A percentile compares a stretch with the other conserved stretches of the same genome.
Evolutionary conservation across 2,329 filamentous ascomycete genomes (phyloP).

Genomic region (Colletotrichum lindemuthianum): DNA sequence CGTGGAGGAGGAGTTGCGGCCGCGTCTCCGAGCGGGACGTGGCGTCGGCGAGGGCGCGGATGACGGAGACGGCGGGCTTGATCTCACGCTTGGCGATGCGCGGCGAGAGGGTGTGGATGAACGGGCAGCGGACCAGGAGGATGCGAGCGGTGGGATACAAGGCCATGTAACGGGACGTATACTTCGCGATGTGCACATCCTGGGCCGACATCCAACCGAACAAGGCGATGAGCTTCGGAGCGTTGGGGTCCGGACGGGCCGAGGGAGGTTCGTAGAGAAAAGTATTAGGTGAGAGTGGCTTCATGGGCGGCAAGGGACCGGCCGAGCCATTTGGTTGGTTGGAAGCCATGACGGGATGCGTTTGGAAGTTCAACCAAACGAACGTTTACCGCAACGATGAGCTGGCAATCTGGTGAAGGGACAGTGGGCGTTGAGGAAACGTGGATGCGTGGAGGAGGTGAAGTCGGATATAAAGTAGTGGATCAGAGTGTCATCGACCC

Average conservation of each 20-base stretch:
- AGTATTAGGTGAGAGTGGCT: conserved; percentile 49
- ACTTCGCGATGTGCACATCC: conserved; percentile 63
- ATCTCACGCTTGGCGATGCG: conserved; percentile 46
- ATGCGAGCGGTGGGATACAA: conserved; percentile 57
- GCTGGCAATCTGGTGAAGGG: neutral
- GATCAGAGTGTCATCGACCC: conserved; percentile 18
- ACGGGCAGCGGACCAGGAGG: conserved; percentile 56
- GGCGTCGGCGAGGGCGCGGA: conserved; percentile 46
- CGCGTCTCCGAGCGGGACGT: conserved; percentile 30
- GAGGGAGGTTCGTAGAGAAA: conserved; percentile 47
- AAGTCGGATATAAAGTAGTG: conserved; percentile 21
- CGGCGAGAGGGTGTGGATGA: conserved; percentile 48
- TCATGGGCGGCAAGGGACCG: conserved; percentile 48
- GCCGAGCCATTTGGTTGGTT: conserved; percentile 36
- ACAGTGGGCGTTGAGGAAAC: neutral
- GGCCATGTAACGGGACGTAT: conserved; percentile 55
- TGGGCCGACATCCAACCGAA: conserved; percentile 62
- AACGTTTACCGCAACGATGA: neutral
- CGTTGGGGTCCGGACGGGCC: conserved; percentile 15
- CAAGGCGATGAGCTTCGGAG: conserved; percentile 59
- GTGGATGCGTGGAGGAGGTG: conserved; percentile 5
- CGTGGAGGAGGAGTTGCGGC: conserved; percentile 54
- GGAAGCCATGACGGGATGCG: conserved; percentile 41
- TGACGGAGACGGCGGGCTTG: conserved; percentile 51
- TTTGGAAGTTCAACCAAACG: neutral